Evolutionary conservation across 1,284 basidiomycete species (phyloP).

Genomic region (Ceratobasidium sp.): DNA sequence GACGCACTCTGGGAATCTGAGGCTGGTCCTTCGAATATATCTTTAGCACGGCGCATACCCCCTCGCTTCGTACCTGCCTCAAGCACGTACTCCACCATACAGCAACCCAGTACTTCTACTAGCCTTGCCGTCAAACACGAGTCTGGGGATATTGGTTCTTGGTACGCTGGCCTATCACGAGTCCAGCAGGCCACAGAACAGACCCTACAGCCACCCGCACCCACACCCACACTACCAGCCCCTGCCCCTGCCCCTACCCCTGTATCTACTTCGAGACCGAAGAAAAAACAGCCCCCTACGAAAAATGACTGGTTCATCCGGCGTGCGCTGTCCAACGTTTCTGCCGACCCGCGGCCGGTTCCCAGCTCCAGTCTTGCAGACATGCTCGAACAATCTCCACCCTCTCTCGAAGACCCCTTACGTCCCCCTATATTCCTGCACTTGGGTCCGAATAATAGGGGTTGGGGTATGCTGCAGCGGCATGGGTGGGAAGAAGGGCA

Average conservation of each 20-base stretch:
- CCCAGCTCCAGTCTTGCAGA: conserved; percentile 43
- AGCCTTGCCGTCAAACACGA: conserved; percentile 21
- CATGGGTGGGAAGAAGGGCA: conserved; percentile 49
- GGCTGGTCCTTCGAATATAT: conserved; percentile 44
- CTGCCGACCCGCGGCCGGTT: conserved; percentile 8
- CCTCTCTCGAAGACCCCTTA: conserved; percentile 46
- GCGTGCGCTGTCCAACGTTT: conserved; percentile 32
- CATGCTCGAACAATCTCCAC: conserved; percentile 47
- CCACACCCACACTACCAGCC: conserved; percentile 4
- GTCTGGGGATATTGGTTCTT: conserved; percentile 44
- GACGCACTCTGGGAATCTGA: conserved; percentile 41
- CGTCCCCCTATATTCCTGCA: conserved; percentile 46
- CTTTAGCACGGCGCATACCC: conserved; percentile 38
- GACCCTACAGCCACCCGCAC: not conserved
- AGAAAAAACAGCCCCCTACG: conserved; percentile 5
- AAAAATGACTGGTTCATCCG: conserved; percentile 46
- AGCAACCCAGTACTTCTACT: conserved; percentile 1
- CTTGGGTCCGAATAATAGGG: conserved; percentile 47
- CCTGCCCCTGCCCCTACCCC: not conserved
- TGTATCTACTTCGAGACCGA: not conserved
- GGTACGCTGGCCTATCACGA: conserved; percentile 43
- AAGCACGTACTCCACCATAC: conserved; percentile 24
- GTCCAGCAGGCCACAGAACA: not conserved
- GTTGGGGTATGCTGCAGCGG: conserved; percentile 46
- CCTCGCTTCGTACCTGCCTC: conserved; percentile 48